Percentiles rank a stretch among this genome's conserved stretches.
phyloP scores from a whole-genome alignment of 108 stramenopile species.

The Nitzschia palea region DNA sequence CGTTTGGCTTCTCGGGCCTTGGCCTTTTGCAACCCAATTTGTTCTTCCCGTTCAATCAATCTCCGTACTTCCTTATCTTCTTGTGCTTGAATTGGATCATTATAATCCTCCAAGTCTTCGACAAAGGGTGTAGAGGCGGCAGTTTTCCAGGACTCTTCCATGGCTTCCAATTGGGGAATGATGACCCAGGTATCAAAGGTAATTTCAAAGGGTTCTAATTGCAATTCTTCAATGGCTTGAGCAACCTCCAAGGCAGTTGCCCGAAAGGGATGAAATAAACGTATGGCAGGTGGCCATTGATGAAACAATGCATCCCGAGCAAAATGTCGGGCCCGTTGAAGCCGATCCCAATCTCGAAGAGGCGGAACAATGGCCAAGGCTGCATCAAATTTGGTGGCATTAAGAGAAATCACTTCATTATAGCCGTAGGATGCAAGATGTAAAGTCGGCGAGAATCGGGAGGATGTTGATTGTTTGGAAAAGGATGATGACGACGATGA shows the following conservation, averaged over 20 bases:
- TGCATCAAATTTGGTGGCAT: constrained; percentile 28
- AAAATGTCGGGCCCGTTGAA: constrained; percentile 75
- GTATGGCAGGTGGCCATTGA: constrained; percentile 79
- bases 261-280: constrained; percentile 78
- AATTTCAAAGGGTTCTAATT: constrained; percentile 60
- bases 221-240: constrained; percentile 60
- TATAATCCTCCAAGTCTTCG: background rate
- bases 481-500: too few relatives aligned
- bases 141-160: constrained; percentile 25
- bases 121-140: constrained; percentile 6
- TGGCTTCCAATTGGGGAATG: constrained; percentile 62
- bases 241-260: constrained; percentile 58
- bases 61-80: constrained; percentile 39
- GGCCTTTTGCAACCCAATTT: constrained; percentile 37
- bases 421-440: too few relatives aligned
- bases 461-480: too few relatives aligned
- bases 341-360: constrained; percentile 65
- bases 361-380: constrained; percentile 75
- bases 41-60: constrained; percentile 58
- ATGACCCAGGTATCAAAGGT: constrained; percentile 69
- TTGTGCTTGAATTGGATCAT: background rate
- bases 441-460: too few relatives aligned
- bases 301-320: constrained; percentile 67
- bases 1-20: constrained; percentile 25
- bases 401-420: too few relatives aligned